phyloP scores from a whole-genome alignment of 2,329 filamentous ascomycete genomes.

The Trichoderma harzianum region DNA sequence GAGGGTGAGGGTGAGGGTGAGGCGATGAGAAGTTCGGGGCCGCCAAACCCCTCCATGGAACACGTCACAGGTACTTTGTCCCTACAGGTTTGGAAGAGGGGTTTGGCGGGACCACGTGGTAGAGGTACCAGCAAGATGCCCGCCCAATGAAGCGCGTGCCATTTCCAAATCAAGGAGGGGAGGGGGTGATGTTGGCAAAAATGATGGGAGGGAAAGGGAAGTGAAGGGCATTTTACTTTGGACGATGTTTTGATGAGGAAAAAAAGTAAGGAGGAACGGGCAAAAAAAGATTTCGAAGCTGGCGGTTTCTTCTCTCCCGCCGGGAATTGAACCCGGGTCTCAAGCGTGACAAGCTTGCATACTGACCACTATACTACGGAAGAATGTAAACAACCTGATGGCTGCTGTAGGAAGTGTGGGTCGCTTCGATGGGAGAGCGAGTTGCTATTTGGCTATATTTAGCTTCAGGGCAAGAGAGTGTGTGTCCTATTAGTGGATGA shows the following conservation, averaged over 20 bases:
- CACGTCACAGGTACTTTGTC: constrained; percentile 16
- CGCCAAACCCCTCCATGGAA: constrained; percentile 7
- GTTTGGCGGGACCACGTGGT: constrained; percentile 1
- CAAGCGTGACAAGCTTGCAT: constrained; percentile 26
- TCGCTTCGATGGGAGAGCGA: not conserved
- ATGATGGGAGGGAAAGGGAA: not conserved
- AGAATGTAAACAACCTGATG: constrained; percentile 6
- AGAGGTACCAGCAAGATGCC: not conserved
- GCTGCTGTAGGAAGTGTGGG: constrained; percentile 13
- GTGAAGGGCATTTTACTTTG: not conserved
- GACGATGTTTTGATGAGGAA: not conserved
- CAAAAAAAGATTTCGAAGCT: constrained; percentile 11
- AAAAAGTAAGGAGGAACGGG: not conserved
- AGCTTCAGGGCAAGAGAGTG: too few relatives aligned
- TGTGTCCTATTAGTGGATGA: not conserved
- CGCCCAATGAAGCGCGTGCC: not conserved
- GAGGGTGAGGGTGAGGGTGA: constrained; percentile 2
- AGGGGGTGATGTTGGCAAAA: not conserved
- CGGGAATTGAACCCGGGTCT: constrained; percentile 26
- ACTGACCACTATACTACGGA: constrained; percentile 26
- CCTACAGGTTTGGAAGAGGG: not conserved
- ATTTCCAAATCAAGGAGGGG: not conserved
- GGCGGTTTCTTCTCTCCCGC: constrained; percentile 22
- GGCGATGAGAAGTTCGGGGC: constrained; percentile 19
- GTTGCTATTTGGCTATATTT: not conserved